Evolutionary conservation across 352 stramenopile species (phyloP).

Genomic region (Plasmopara muralis): DNA sequence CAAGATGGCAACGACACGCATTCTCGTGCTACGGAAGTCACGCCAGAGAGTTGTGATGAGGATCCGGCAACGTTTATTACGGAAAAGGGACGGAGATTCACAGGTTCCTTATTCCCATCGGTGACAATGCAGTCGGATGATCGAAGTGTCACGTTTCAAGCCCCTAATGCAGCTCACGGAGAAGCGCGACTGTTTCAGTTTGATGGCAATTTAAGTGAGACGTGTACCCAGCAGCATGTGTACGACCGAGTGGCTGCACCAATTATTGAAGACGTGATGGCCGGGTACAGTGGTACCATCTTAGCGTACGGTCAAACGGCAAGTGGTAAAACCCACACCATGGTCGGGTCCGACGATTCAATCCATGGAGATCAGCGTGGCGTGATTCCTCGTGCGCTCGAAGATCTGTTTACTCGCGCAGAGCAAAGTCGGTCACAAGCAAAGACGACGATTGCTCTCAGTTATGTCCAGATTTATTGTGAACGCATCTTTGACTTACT

Average conservation of each 20-base stretch:
- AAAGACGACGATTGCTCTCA: conserved; percentile 50
- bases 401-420: conserved; percentile 46
- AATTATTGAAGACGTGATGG: conserved; percentile 55
- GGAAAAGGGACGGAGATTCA: conserved; percentile 35
- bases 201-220: conserved; percentile 42
- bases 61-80: conserved; percentile 53
- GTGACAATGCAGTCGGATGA: conserved; percentile 28
- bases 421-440: conserved; percentile 21
- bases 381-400: conserved; percentile 53
- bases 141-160: conserved; percentile 26
- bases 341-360: conserved; percentile 43
- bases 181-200: conserved; percentile 47
- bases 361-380: conserved; percentile 32
- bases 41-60: conserved; percentile 18
- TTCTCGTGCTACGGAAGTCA: conserved; percentile 14
- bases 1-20: conserved; percentile 11
- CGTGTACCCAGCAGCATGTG: conserved; percentile 34
- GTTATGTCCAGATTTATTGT: conserved; percentile 80
- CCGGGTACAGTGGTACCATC: conserved; percentile 63
- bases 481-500: conserved; percentile 72
- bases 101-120: conserved; percentile 11
- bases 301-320: conserved; percentile 62
- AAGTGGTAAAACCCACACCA: conserved; percentile 66
- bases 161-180: conserved; percentile 16
- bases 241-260: conserved; percentile 45